phyloP scores from a whole-genome alignment of 2,329 filamentous ascomycete species.

The Trichoderma cornu-damae region DNA sequence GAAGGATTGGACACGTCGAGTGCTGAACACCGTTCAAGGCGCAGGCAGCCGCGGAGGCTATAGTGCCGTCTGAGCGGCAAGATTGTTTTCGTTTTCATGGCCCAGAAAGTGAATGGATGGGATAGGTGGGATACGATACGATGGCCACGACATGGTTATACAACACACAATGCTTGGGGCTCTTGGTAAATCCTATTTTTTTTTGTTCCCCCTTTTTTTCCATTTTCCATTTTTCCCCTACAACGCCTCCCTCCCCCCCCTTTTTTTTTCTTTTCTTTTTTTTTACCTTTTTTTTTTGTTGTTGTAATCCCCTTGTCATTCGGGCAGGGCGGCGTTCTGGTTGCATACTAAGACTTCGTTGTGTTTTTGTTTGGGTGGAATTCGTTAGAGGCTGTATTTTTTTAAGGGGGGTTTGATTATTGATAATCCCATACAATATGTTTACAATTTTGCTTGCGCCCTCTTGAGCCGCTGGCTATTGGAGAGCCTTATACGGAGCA shows the following conservation, averaged over 20 bases:
- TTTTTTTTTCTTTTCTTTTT: too few relatives aligned
- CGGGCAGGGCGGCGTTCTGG: slow-evolving; percentile 25
- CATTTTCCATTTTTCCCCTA: too few relatives aligned
- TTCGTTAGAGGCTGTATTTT: slow-evolving; percentile 19
- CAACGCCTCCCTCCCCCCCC: too few relatives aligned
- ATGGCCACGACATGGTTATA: slow-evolving; percentile 9
- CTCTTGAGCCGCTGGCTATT: background rate
- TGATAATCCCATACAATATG: slow-evolving; percentile 14
- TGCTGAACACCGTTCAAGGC: slow-evolving; percentile 79
- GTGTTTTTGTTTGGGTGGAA: slow-evolving; percentile 28
- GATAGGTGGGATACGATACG: background rate
- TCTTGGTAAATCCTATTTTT: slow-evolving; percentile 3
- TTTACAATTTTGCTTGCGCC: background rate
- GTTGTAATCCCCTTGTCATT: slow-evolving; percentile 5
- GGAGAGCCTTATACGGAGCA: background rate
- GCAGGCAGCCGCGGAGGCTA: slow-evolving; percentile 84
- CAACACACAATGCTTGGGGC: slow-evolving; percentile 18
- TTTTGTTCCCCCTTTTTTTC: too few relatives aligned
- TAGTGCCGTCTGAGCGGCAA: slow-evolving; percentile 69
- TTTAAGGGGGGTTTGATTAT: slow-evolving; percentile 1
- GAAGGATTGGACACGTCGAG: slow-evolving; percentile 77
- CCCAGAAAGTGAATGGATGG: background rate
- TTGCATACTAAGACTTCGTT: slow-evolving; percentile 25
- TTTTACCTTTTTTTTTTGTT: slow-evolving; percentile 3
- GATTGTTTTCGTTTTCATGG: background rate